Evolutionary conservation across 2,329 filamentous ascomycete species (phyloP), one percentile per base, ranked within the genome.

Genomic region (Paecilomyces variotii): DNA sequence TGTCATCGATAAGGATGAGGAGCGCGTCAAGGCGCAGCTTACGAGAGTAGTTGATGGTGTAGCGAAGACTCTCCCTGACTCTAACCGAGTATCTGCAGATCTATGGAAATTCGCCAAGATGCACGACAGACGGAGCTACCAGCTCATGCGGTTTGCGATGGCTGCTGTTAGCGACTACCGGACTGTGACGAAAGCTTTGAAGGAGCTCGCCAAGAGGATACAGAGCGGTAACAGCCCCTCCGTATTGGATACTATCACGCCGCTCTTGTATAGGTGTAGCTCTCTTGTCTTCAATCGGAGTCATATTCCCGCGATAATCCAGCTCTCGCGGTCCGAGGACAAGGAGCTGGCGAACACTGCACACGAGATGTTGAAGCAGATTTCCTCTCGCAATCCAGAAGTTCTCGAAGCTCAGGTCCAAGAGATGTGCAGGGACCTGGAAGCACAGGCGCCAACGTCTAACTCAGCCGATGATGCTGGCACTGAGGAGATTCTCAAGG

Each of bases 361-460:
- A 1, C 91, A 97, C 68, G 90, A 96, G 68, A 82, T 97, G 56
- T 82, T 97, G 54, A 93, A 91, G 67, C 90, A 97, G 69, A 96
- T 97, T 30, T 97, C 94, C 0, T 87, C 90, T 56, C 85, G 86
- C 53, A 94, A 94, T 63, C 92, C 94, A 0, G 89, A 93, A 59
- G 85, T 97, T 7, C 91, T 99, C 77, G 93, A 94, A 69, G 89
- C 90, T 1, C 93, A 97, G 64, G 89, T 97, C 4, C 89, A 91
- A 61, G 91, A 96, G 62, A 84, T 99, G 53, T 96, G 92, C 76
- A 91, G 90, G 69, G 87, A 91, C 59, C 82, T 99, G 19, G 85
- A 91, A 63, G 84, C 90, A 27, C 87, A 92, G 67, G 88, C 90
- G 1, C 94, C 94, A 0, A 86, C 84, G 3, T 80, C 84, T 24